Evolutionary conservation across 257 asterid species (phyloP).

Genomic region (Catharanthus roseus): DNA sequence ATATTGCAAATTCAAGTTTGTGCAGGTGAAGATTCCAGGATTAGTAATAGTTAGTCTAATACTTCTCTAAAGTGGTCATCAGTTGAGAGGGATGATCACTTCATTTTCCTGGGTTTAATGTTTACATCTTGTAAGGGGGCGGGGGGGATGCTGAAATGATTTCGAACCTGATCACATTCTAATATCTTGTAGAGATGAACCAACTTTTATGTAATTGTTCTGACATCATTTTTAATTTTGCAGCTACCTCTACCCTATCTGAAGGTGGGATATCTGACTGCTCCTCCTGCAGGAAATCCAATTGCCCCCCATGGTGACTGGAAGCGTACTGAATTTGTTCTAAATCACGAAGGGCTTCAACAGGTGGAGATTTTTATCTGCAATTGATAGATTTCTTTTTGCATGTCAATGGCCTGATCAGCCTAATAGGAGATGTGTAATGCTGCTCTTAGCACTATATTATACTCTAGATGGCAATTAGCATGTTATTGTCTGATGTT

Average conservation of each 20-base stretch:
- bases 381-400: neutral
- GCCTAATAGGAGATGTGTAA: neutral
- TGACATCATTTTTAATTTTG: slow-evolving; percentile 26
- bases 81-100: neutral
- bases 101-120: neutral
- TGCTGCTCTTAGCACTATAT: neutral
- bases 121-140: neutral
- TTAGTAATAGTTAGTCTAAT: neutral
- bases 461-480: neutral
- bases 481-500: neutral
- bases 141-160: neutral
- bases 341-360: slow-evolving; percentile 85
- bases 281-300: slow-evolving; percentile 87
- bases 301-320: slow-evolving; percentile 95
- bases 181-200: neutral
- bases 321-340: slow-evolving; percentile 76
- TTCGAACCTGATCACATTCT: neutral
- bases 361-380: slow-evolving; percentile 45
- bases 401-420: neutral
- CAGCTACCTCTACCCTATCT: slow-evolving; percentile 97
- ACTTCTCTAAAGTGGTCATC: neutral
- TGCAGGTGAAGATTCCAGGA: neutral
- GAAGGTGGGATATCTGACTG: slow-evolving; percentile 84
- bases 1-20: neutral
- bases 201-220: slow-evolving; percentile 1